Conservation (phyloP, 2,329 filamentous ascomycete species). For the Fonsecaea pedrosoi region DNA sequence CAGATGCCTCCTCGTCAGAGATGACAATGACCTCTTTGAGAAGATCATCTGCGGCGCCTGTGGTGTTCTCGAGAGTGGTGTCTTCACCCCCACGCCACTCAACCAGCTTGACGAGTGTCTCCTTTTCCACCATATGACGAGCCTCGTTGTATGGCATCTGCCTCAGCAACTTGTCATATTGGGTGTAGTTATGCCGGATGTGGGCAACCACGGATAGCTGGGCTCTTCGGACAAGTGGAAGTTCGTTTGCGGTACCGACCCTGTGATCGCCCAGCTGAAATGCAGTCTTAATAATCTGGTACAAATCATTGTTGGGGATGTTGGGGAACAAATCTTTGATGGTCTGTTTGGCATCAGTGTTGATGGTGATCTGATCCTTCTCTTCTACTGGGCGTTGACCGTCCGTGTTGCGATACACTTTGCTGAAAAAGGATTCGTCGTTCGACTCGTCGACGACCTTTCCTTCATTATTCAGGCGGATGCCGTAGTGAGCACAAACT, state of each 20-base stretch:
- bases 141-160: constrained; percentile 61
- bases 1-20: constrained; percentile 65
- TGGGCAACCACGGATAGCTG: constrained; percentile 68
- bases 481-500: constrained; percentile 58
- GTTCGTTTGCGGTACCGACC: constrained; percentile 63
- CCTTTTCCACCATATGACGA: constrained; percentile 61
- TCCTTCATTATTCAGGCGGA: constrained; percentile 55
- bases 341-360: constrained; percentile 64
- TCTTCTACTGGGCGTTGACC: constrained; percentile 32
- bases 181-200: constrained; percentile 67
- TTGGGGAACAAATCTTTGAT: constrained; percentile 69
- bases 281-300: constrained; percentile 65
- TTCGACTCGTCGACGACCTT: constrained; percentile 50
- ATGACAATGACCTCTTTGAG: constrained; percentile 70
- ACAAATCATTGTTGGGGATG: constrained; percentile 64
- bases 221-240: constrained; percentile 63
- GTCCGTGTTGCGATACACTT: constrained; percentile 37
- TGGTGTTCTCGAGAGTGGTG: constrained; percentile 56
- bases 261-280: constrained; percentile 65
- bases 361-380: constrained; percentile 53
- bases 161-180: constrained; percentile 66
- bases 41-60: constrained; percentile 64
- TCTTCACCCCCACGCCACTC: constrained; percentile 69
- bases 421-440: constrained; percentile 35
- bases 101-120: constrained; percentile 62